Percentiles rank a stretch among this genome's conserved stretches.
These are phyloP conservation scores for Arthrobotrys pseudoclavata DNA, from an alignment of 2,329 filamentous ascomycete species.

Conservation along the genomic window DNA sequence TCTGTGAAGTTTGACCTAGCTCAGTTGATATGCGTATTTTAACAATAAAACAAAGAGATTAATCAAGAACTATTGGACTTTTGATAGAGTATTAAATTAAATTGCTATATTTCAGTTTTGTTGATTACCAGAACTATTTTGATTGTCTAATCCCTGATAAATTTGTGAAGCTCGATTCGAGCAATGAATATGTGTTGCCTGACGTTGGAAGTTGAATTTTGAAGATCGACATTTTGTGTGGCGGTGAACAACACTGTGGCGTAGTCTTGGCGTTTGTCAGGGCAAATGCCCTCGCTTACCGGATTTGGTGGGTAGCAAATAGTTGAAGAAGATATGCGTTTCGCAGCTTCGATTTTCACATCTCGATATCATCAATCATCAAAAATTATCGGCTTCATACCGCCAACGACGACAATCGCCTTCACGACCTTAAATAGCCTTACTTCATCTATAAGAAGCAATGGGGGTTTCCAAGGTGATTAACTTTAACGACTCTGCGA, in stretches of 20 bases:
- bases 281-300: conserved; percentile 46
- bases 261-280: conserved; percentile 22
- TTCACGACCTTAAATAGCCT: conserved; percentile 96
- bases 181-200: background rate
- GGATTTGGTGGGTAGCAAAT: conserved; percentile 13
- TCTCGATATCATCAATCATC: conserved; percentile 40
- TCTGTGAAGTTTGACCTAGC: no score
- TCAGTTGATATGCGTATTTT: background rate
- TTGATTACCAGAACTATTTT: no score
- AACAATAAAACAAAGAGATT: background rate
- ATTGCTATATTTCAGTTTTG: no score
- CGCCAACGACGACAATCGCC: conserved; percentile 49
- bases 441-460: conserved; percentile 93
- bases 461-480: conserved; percentile 83
- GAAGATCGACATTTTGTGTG: background rate
- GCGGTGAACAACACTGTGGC: background rate
- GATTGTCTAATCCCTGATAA: no score
- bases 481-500: conserved; percentile 2
- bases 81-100: no score
- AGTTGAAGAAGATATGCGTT: conserved; percentile 25
- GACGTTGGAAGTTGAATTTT: background rate
- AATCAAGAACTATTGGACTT: no score
- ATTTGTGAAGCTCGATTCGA: no score
- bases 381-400: conserved; percentile 31
- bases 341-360: conserved; percentile 11